Conservation (phyloP, 2,329 filamentous ascomycete species). For the Paramyrothecium roridum region DNA sequence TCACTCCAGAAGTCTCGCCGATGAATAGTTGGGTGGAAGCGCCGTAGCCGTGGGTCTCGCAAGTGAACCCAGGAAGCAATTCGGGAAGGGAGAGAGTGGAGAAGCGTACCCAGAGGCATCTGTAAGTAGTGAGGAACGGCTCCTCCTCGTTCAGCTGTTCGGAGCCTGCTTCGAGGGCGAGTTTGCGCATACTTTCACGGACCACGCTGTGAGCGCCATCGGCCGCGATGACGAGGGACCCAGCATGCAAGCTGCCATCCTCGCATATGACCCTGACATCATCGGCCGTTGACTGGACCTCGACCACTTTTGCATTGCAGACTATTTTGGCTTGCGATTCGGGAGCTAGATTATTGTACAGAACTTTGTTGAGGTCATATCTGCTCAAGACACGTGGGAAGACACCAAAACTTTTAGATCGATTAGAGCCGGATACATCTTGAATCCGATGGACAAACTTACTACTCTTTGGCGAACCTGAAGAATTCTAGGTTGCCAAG, state of each 20-base stretch:
- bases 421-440: neutral
- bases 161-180: constrained; percentile 16
- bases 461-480: constrained; percentile 18
- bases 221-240: constrained; percentile 35
- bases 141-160: constrained; percentile 17
- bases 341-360: constrained; percentile 25
- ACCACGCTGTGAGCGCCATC: constrained; percentile 39
- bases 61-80: constrained; percentile 16
- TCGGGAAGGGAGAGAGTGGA: constrained; percentile 9
- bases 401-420: constrained; percentile 17
- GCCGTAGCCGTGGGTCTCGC: constrained; percentile 23
- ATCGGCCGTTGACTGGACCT: constrained; percentile 13
- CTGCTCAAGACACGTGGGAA: constrained; percentile 27
- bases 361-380: constrained; percentile 25
- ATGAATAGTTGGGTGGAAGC: constrained; percentile 14
- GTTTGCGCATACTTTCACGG: constrained; percentile 27
- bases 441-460: neutral
- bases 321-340: constrained; percentile 20
- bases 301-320: constrained; percentile 18
- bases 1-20: constrained; percentile 9
- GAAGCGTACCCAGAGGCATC: constrained; percentile 30
- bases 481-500: constrained; percentile 19
- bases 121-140: constrained; percentile 27
- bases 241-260: constrained; percentile 27
- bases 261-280: constrained; percentile 24